Evolutionary conservation across 805 yeast genomes (phyloP), one percentile per base, ranked within the genome.

Genomic region (Scheffersomyces coipomensis): DNA sequence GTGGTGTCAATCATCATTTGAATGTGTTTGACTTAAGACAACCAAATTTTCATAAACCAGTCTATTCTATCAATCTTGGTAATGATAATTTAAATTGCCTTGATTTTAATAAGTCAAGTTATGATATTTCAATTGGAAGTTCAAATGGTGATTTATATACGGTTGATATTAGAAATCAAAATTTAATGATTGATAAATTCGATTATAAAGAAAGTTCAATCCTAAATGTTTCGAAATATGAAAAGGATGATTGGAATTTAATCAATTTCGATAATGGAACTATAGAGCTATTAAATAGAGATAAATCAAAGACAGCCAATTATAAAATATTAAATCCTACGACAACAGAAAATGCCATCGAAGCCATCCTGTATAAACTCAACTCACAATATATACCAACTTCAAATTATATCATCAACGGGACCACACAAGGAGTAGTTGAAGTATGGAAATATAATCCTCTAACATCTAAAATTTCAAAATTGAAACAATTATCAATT

Each of bases 1-100:
- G 64, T 38, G 68, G 68, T 2, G 43, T 46, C 13, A 55, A 53
- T 34, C 54, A 54, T 35, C 34, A 38, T 13, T 32, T 62, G 18
- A 46, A 47, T 21, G 35, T 62, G 18, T 58, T 46, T 42, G 69
- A 64, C 38, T 39, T 49, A 30, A 45, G 60, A 19, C 29, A 25
- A 11, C 16, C 32, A 7, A 35, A 22, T 5, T 18, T 13, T 13
- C 15, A 27, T 27, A 38, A 32, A 11, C 50, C 54, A 3, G 43
- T 58, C 4, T 47, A 40, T 35, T 23, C 45, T 6, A 17, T 52
- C 4, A 46, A 47, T 32, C 33, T 53, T 18, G 55, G 63, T n/a
- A 34, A 40, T 27, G 64, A 60, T 34, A 54, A 52, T 43, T 43
- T 62, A 33, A 57, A 53, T 35, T 27, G n/a, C 7, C 4, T 27